Base-by-base conservation (phyloP, 371 early-diverging fungal species). In the Thermomucor indicae-seudaticae region DNA sequence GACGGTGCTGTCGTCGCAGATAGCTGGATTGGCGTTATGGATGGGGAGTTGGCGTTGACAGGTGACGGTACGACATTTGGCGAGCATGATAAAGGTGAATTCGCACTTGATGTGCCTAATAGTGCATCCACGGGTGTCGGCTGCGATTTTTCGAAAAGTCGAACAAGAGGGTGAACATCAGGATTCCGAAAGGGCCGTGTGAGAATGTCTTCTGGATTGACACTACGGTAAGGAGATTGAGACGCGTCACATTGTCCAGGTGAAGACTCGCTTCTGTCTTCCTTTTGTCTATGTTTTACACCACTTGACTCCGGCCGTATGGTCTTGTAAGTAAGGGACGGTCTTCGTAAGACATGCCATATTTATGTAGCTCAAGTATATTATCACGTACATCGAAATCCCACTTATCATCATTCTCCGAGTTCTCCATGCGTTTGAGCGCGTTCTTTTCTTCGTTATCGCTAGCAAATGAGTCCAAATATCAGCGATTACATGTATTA, bases 311-410 rank as follows among this genome's bases (percentile, higher is more conserved):
- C 30, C 51, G 19, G 48, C 29, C 5, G 56, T 56, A 49, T 56
- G 29, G 27, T 20, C 11, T 11, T 41, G 16, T 32, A 22, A 35
- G 7, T 32, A 8, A 32, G 32, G 14, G 8, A 7, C 32, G 7
- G 8, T 7, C 7, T 32, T 32, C 8, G 8, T 8, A 32, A 32
- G 14, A 7, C 14, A 14, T 32, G 7, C 14, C 32, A 37, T 10
- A n/a, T n/a, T n/a, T n/a, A n/a, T n/a, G n/a, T n/a, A n/a, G 37
- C 37, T 16, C 19, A 37, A 37, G 14, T 32, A 10, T 35, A 22
- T 25, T 14, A n/a, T 16, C 12, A 23, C 60, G 53, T 57, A 70
- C 74, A 46, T 70, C 76, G 52, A 75, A 75, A 43, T 70, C 72
- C 76, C 76, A 75, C 23, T 40, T 66, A 25, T 75, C 65, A n/a